These are phyloP conservation scores for Cyclotella kingstonii DNA, from an alignment of 108 stramenopile species.

Conservation along the genomic window DNA sequence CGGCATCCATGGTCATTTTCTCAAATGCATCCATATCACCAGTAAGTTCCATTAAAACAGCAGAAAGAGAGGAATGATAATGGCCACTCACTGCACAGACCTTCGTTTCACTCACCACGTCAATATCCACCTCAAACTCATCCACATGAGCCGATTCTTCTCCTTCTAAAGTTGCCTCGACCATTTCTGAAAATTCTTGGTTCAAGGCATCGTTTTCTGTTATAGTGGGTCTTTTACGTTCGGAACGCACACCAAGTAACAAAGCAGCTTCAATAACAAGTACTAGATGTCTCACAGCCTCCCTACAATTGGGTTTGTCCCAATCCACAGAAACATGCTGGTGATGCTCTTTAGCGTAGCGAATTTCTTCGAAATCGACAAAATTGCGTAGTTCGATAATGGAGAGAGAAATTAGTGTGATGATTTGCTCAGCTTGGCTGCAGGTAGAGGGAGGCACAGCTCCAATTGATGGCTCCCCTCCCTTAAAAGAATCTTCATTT, in stretches of 20 bases:
- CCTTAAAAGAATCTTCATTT: slow-evolving; percentile 3
- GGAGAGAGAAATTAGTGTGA: slow-evolving; percentile 53
- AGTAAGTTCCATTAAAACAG: slow-evolving; percentile 78
- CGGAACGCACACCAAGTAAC: slow-evolving; percentile 58
- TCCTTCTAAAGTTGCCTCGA: slow-evolving; percentile 27
- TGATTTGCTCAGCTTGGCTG: slow-evolving; percentile 40
- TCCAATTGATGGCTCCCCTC: slow-evolving; percentile 4
- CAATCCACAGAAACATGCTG: slow-evolving; percentile 55
- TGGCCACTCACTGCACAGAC: slow-evolving; percentile 1
- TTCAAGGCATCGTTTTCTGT: slow-evolving; percentile 9
- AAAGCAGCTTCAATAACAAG: slow-evolving; percentile 74
- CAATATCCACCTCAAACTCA: slow-evolving; percentile 47
- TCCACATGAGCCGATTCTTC: slow-evolving; percentile 17
- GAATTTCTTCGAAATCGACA: slow-evolving; percentile 62
- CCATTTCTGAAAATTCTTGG: slow-evolving; percentile 37
- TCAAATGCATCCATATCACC: slow-evolving; percentile 77
- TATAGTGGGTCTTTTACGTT: slow-evolving; percentile 27
- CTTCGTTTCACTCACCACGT: slow-evolving; percentile 23
- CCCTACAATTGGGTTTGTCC: slow-evolving; percentile 61
- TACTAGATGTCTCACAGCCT: slow-evolving; percentile 62
- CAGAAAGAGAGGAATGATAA: slow-evolving; percentile 44
- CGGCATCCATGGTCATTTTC: slow-evolving; percentile 18
- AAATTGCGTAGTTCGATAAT: slow-evolving; percentile 58
- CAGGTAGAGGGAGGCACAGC: slow-evolving; percentile 17
- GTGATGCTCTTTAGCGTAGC: slow-evolving; percentile 36